These are phyloP conservation scores for Berkeleyomyces basicola DNA, from an alignment of 2,329 filamentous ascomycete species.

Conservation along the genomic window DNA sequence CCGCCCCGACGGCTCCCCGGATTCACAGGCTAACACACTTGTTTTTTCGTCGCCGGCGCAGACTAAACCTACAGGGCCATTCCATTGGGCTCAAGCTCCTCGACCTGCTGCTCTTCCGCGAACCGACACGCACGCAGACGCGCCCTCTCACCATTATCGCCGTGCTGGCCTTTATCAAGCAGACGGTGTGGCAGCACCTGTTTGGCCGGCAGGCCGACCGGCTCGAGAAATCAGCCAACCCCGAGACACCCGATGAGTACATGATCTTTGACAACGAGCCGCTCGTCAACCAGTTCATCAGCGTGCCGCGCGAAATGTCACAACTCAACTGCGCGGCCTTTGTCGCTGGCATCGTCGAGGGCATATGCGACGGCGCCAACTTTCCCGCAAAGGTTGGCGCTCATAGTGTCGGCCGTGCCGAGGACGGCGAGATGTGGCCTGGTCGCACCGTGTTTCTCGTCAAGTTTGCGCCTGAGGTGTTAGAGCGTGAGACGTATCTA, in stretches of 20 bases:
- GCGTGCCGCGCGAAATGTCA: conserved; percentile 85
- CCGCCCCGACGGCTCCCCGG: background rate
- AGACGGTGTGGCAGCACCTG: conserved; percentile 78
- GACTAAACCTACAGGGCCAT: conserved; percentile 81
- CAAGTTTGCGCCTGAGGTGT: conserved; percentile 77
- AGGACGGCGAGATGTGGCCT: conserved; percentile 74
- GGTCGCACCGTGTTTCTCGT: conserved; percentile 91
- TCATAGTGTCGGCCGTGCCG: conserved; percentile 48
- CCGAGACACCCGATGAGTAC: conserved; percentile 80
- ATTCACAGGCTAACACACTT: background rate
- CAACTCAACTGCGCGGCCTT: conserved; percentile 94
- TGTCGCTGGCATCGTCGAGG: conserved; percentile 88
- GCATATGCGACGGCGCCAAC: conserved; percentile 81
- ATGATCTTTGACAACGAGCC: conserved; percentile 99
- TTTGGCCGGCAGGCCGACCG: conserved; percentile 84
- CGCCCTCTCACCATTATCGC: conserved; percentile 78
- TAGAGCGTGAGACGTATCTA: conserved; percentile 78
- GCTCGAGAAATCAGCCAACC: conserved; percentile 72
- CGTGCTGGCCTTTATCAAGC: conserved; percentile 89
- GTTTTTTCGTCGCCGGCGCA: background rate
- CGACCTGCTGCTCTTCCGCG: conserved; percentile 80
- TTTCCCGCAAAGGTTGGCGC: conserved; percentile 82
- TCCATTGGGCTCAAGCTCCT: conserved; percentile 86
- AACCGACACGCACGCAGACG: conserved; percentile 50
- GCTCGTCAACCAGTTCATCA: conserved; percentile 85